Base-by-base conservation (phyloP, 371 early-diverging fungal genomes). In the Blakeslea trispora region DNA sequence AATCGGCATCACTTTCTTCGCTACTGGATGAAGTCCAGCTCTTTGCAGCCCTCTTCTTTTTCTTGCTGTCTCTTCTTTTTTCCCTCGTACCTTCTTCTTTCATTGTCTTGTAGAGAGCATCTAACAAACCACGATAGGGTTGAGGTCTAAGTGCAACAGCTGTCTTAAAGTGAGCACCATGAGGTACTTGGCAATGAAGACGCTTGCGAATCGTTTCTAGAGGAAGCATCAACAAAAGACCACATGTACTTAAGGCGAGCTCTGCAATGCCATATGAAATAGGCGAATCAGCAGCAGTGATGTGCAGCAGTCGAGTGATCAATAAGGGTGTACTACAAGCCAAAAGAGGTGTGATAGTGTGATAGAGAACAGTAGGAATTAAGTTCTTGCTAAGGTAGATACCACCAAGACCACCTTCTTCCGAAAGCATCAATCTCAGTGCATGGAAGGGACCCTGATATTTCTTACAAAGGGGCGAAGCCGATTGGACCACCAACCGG, bases 191-290 rank as follows among this genome's bases (percentile, higher is more conserved):
- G 40, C 88, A 85, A 48, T 91, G 90, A 42, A 98, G 68, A 9
- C 98, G 76, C 43, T 87, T 83, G 9, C 94, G 82, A 45, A 92
- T 82, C 5, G 95, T 96, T 49, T 96, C 95, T 10, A 98, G 53
- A 1, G 98, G 98, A 46, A 95, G 52, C 53, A 85, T 82, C 10
- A 96, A 74, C 31, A 85, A 49, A 17, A 93, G 71, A 10, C 93
- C 87, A 6, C 91, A 18, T 0, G 87, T 81, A 19, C 77, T 79
- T 14, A 90, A 57, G 0, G 72, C 74, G 1, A 94, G 63, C 61
- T 91, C 89, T 1, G 81, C 81, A 35, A 86, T 60, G 5, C 85
- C 76, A 48, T 84, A 87, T 17, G 83, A 50, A 28, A 89, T 57
- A 4, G 94, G 93, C 0, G 83, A 81, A 31, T 87, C 82, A 0